phyloP scores from a whole-genome alignment of 352 stramenopile species.

The Poterioochromonas sp. region DNA sequence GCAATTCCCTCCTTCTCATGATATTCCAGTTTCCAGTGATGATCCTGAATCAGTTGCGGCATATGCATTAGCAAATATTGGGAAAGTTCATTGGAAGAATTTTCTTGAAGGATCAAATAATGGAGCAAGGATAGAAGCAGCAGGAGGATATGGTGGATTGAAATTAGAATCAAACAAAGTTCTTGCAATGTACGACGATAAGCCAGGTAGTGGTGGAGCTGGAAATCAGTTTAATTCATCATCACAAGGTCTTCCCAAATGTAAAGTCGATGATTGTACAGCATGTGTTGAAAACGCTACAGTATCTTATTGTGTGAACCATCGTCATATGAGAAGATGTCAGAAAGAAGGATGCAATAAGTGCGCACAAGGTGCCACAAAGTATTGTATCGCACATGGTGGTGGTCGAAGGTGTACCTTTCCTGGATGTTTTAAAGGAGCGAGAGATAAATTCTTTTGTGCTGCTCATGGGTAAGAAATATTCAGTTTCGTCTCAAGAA shows the following conservation, averaged over 20 bases:
- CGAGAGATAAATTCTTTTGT: constrained; percentile 69
- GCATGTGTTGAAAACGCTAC: neutral
- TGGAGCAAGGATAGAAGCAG: too few relatives aligned
- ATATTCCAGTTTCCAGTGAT: neutral
- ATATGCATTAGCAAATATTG: neutral
- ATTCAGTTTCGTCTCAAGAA: too few relatives aligned
- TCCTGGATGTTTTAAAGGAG: constrained; percentile 69
- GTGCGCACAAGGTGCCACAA: constrained; percentile 64
- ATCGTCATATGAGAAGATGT: constrained; percentile 39
- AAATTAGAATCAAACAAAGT: neutral
- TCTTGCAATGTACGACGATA: neutral
- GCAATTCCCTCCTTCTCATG: too few relatives aligned
- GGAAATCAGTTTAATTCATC: neutral
- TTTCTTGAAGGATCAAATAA: neutral
- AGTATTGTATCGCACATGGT: constrained; percentile 73
- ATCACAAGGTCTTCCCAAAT: neutral
- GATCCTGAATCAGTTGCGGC: neutral
- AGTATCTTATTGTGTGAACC: constrained; percentile 38
- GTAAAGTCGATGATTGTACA: constrained; percentile 33
- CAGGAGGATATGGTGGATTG: neutral
- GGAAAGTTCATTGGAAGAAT: neutral
- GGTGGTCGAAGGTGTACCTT: constrained; percentile 67
- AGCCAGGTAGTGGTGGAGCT: neutral
- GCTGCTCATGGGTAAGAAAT: constrained; percentile 64
- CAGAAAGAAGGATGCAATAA: constrained; percentile 60